Evolutionary conservation across 2,329 filamentous ascomycete genomes (phyloP), one percentile per base, ranked within the genome.

Genomic region (Aschersonia sp.): DNA sequence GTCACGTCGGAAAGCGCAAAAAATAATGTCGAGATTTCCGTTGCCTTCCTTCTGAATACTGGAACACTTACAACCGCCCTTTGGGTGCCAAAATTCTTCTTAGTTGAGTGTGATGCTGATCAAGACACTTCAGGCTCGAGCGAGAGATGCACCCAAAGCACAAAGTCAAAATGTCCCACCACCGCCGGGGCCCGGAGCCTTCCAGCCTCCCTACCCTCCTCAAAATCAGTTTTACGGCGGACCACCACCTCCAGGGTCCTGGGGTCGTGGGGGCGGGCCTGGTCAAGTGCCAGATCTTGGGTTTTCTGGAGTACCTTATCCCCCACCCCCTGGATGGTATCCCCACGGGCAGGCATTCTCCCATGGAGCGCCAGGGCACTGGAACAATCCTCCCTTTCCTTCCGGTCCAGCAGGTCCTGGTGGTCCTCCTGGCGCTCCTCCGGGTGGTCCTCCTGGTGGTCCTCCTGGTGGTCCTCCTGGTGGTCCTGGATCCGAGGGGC

Each of bases 41-140:
- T 95, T 95, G 89, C 88, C 89, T 95, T 95, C 89, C 89, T 95
- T 95, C 88, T 95, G 88, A 95, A 81, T 42, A 32, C 12, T 47
- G 49, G 47, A 48, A 47, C 46, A 14, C 30, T 40, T 35, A 45
- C 48, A 46, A 49, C 47, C n/a, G 46, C 47, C 29, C 52, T 52
- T 52, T 53, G 43, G 10, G 5, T 22, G 5, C 39, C 12, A 32
- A 10, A 6, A 29, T 4, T 30, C 10, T 45, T 5, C 7, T 9
- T 32, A 41, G 6, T 37, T 32, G 10, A 32, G 30, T 12, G 43
- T 29, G 44, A 42, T 49, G 50, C 58, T 62, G 52, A 64, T 56
- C 7, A 37, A 45, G 37, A 9, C 44, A 32, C 39, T 4, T 60
- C 54, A 66, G 72, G 68, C 54, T 69, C 64, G 66, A 50, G 55